Base-by-base conservation (phyloP, 768 basidiomycete species). In the Serendipita sp. region DNA sequence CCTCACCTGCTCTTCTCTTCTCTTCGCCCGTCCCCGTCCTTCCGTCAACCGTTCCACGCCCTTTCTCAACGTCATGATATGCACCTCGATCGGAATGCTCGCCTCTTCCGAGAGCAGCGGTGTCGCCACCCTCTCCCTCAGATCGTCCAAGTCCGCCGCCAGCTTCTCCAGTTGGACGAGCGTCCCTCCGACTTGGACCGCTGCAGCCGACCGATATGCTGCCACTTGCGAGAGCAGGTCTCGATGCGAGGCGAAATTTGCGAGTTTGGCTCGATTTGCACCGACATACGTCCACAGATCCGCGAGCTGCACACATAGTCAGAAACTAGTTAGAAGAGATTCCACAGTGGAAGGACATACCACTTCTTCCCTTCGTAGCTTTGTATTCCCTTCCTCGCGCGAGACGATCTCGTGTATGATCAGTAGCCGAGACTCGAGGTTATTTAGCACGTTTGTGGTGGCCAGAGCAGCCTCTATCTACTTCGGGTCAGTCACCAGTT, bases 231-330 rank as follows among this genome's bases (percentile, higher is more conserved):
- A 58, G 24, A 58, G 53, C 13, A 58, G 30, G 9, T 13, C 17
- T 11, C 53, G 53, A 58, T 58, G 53, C 13, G 26, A 30, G 4
- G 53, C 53, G 28, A 58, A 58, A 26, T 58, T 58, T 24, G 53
- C 53, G 13, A 58, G 53, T 28, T 58, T 58, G 11, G 17, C 53
- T 11, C 53, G 53, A 31, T 58, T 58, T 24, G 53, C 53, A 9
- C 53, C 53, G 9, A 58, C 53, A 33, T 58, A 58, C 4, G 53
- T 58, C 53, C 53, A 58, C 31, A 58, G 53, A 34, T 58, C 53
- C 14, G 53, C 53, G 9, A 58, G 53, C 53, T 58, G 17, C 2
- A 22, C 20, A 17, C 11, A 50, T 50, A 50, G 17, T 28, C 11
- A 30, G 53, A 11, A n/a, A 9, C 24, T 9, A 9, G 24, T 58